These are phyloP conservation scores for Wallacemonas sp. DNA, from an alignment of 208 protist species.

Conservation along the genomic window DNA sequence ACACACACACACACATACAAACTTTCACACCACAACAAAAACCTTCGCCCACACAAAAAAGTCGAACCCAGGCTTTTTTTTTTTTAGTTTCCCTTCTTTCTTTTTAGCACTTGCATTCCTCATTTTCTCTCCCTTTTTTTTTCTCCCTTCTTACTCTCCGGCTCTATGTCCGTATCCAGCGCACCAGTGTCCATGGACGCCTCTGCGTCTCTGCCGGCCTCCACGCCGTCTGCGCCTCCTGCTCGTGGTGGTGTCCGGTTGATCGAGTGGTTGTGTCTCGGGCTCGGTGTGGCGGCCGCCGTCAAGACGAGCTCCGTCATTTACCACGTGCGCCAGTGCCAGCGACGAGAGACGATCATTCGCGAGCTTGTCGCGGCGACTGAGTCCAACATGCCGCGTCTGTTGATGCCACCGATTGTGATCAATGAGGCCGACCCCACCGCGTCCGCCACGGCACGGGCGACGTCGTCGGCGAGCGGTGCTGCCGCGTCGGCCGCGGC, in stretches of 20 bases:
- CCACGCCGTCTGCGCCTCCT: not conserved
- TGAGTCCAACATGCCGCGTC: not conserved
- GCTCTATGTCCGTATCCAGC: not conserved
- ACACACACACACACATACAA: too few species aligned
- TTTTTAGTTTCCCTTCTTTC: too few species aligned
- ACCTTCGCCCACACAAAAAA: too few species aligned
- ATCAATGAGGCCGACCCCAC: conserved; percentile 15
- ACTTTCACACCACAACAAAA: too few species aligned
- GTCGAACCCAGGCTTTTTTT: too few species aligned
- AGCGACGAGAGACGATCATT: not conserved
- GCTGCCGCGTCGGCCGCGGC: not conserved
- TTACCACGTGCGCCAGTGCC: conserved; percentile 4
- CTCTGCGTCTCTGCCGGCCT: not conserved
- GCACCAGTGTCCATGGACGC: not conserved
- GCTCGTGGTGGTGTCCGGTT: not conserved
- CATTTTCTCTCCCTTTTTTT: conserved; percentile 2
- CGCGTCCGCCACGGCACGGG: not conserved
- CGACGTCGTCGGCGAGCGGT: not conserved
- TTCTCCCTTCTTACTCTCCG: not conserved
- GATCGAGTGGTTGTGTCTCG: conserved; percentile 1
- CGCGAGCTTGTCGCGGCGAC: conserved; percentile 11
- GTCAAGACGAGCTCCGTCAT: not conserved
- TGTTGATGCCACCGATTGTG: conserved; percentile 15
- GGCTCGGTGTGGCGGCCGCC: not conserved
- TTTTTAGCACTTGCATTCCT: too few species aligned